These are phyloP conservation scores for Xylaria nigripes DNA, from an alignment of 495 filamentous ascomycete species.

Conservation along the genomic window DNA sequence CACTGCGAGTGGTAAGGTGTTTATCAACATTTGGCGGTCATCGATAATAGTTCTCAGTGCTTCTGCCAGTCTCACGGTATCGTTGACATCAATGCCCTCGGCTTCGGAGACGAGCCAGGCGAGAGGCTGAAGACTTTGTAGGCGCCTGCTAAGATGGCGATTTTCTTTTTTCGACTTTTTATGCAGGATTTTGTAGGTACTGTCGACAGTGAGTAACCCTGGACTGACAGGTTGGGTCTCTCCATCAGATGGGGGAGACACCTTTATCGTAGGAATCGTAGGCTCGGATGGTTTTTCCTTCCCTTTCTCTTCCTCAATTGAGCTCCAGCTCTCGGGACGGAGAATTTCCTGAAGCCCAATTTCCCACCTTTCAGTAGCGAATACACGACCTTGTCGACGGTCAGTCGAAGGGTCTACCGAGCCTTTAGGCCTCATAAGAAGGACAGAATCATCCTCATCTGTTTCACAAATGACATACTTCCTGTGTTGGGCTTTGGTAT, in stretches of 20 bases:
- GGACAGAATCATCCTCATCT: not conserved
- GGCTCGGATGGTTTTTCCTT: not conserved
- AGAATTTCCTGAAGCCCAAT: not conserved
- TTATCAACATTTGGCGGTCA: constrained; percentile 12
- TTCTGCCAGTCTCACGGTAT: constrained; percentile 1
- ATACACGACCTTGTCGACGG: not conserved
- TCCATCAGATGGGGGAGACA: not conserved
- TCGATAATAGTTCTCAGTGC: constrained; percentile 10
- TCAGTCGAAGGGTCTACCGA: not conserved
- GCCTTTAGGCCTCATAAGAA: not conserved
- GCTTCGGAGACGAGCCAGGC: constrained; percentile 13
- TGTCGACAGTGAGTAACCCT: not conserved
- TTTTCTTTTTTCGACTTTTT: not conserved
- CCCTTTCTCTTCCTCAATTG: not conserved
- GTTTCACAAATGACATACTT: not conserved
- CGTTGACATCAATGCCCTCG: constrained; percentile 7
- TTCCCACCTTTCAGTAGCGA: not conserved
- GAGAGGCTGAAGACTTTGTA: constrained; percentile 10
- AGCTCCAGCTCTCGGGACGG: not conserved
- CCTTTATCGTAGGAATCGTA: not conserved
- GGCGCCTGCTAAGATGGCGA: not conserved
- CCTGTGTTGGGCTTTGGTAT: not conserved
- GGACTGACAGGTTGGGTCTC: not conserved
- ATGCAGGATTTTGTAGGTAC: constrained; percentile 11
- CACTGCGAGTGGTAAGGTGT: constrained; percentile 14